Conservation (phyloP, 2,329 filamentous ascomycete genomes). For the Hymenoscyphus occultus region DNA sequence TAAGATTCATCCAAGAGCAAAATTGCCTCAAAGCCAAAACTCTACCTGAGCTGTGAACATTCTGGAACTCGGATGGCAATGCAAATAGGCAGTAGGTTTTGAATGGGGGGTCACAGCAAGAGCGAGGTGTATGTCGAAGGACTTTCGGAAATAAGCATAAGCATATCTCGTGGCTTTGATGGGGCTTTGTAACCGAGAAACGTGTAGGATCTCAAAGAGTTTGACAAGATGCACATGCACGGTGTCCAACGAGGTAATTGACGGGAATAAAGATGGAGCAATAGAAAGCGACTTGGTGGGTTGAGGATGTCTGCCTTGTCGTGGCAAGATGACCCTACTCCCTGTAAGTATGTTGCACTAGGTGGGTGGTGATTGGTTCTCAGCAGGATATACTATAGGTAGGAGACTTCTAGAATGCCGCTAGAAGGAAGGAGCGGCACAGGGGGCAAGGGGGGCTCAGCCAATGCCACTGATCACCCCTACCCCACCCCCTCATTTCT, state of each 20-base stretch:
- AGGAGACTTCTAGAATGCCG: not conserved
- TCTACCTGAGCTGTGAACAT: not conserved
- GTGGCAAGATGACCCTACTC: not conserved
- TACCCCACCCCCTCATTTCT: not conserved
- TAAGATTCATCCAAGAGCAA: not conserved
- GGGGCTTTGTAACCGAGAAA: not conserved
- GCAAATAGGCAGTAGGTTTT: not conserved
- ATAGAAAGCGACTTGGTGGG: not conserved
- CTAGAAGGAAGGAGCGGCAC: not conserved
- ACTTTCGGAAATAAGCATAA: not conserved
- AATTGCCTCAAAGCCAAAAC: not conserved
- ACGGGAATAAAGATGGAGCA: not conserved
- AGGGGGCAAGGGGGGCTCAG: too few species aligned
- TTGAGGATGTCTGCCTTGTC: constrained; percentile 8
- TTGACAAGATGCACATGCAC: not conserved
- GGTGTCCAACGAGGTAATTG: not conserved
- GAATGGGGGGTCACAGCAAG: not conserved
- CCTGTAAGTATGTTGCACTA: too few species aligned
- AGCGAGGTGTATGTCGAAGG: not conserved
- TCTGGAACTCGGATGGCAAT: not conserved
- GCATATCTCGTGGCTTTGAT: not conserved
- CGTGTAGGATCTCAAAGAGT: not conserved
- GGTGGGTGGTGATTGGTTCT: too few species aligned
- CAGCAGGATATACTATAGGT: too few species aligned
- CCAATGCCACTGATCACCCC: not conserved